These are phyloP conservation scores for Corrigiola litoralis DNA, from an alignment of 179 eudicot genomes.

Conservation along the genomic window DNA sequence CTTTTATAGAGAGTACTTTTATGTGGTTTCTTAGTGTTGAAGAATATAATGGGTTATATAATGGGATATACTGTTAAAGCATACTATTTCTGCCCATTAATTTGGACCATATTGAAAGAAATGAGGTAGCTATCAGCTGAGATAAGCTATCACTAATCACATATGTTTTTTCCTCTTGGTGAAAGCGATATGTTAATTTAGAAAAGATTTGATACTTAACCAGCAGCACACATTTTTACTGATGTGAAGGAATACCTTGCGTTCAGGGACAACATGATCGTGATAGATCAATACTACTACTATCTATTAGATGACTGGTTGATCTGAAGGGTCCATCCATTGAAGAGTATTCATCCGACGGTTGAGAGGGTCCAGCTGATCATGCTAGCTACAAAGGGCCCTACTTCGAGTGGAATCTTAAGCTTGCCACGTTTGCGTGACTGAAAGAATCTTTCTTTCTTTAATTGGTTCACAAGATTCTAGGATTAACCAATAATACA, in stretches of 20 bases:
- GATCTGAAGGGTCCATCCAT: not conserved
- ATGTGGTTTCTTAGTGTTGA: no score
- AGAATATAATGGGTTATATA: not conserved
- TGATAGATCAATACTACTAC: not conserved
- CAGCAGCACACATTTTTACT: no score
- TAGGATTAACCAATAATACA: not conserved
- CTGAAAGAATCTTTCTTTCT: constrained; percentile 12
- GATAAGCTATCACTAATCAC: constrained; percentile 23
- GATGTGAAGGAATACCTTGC: not conserved
- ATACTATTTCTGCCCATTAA: not conserved
- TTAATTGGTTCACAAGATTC: not conserved
- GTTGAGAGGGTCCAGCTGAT: constrained; percentile 3
- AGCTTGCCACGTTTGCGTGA: not conserved
- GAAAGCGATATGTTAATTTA: constrained; percentile 13
- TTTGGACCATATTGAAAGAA: constrained; percentile 7
- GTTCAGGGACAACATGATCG: not conserved
- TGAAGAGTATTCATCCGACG: constrained; percentile 7
- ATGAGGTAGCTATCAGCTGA: constrained; percentile 19
- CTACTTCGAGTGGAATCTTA: constrained; percentile 14
- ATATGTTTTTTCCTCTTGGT: no score
- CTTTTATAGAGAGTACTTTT: not conserved
- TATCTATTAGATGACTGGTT: not conserved
- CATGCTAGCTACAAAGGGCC: not conserved
- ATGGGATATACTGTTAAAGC: not conserved
- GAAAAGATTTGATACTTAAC: no score